A percentile compares a stretch with the other conserved stretches of the same genome.
phyloP scores from a whole-genome alignment of 2,329 filamentous ascomycete genomes.

The Onygenales sp. region DNA sequence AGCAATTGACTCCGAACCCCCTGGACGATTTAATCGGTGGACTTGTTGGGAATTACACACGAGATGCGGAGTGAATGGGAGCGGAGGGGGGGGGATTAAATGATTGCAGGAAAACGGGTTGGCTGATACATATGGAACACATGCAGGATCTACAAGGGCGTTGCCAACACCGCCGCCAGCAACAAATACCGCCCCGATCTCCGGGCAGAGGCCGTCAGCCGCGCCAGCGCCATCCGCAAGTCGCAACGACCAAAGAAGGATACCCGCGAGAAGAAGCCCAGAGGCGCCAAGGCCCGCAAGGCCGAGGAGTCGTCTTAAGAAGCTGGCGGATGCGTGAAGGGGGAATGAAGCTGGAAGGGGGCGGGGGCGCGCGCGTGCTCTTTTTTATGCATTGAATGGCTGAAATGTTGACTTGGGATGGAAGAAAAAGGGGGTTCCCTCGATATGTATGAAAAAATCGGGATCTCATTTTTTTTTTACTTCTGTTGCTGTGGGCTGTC shows the following conservation, averaged over 20 bases:
- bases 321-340: background rate
- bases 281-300: constrained; percentile 70
- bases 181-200: constrained; percentile 75
- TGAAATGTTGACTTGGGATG: too few species aligned
- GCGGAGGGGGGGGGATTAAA: too few species aligned
- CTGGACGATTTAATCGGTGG: too few species aligned
- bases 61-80: too few species aligned
- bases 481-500: too few species aligned
- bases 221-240: constrained; percentile 74
- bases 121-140: constrained; percentile 11
- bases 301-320: constrained; percentile 27
- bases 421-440: too few species aligned
- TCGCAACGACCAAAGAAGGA: constrained; percentile 74
- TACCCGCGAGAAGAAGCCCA: constrained; percentile 60
- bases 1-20: constrained; percentile 24
- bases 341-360: constrained; percentile 9
- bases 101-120: background rate
- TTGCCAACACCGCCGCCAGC: constrained; percentile 76
- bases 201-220: constrained; percentile 68
- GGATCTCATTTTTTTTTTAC: too few species aligned
- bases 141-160: constrained; percentile 72
- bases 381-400: background rate
- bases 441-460: too few species aligned
- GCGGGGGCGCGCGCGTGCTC: constrained; percentile 11
- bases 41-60: too few species aligned